phyloP scores from a whole-genome alignment of 2,329 filamentous ascomycete genomes.

The Pseudogymnoascus verrucosus region DNA sequence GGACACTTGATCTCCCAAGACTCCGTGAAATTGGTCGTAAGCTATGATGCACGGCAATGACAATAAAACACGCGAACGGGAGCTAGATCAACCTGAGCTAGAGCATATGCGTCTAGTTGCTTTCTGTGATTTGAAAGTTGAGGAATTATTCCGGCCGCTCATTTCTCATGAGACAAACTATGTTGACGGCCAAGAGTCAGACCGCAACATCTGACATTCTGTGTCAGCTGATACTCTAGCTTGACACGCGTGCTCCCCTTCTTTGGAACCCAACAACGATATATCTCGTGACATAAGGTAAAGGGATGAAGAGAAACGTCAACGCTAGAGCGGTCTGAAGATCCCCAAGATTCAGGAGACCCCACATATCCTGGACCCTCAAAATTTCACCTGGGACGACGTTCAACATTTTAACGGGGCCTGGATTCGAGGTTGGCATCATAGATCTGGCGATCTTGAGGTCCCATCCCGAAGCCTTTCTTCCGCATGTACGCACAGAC shows the following conservation, averaged over 20 bases:
- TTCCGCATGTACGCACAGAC: slow-evolving; percentile 3
- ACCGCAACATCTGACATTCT: not conserved
- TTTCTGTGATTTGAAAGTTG: slow-evolving; percentile 4
- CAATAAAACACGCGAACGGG: slow-evolving; percentile 7
- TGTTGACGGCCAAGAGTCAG: not conserved
- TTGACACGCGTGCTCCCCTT: not conserved
- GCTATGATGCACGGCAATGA: slow-evolving; percentile 5
- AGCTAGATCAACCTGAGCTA: not conserved
- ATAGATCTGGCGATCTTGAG: not conserved
- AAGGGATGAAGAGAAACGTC: not conserved
- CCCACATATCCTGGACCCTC: slow-evolving; percentile 4
- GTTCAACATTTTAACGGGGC: not conserved
- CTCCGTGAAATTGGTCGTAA: not conserved
- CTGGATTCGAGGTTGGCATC: slow-evolving; percentile 6
- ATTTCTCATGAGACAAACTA: slow-evolving; percentile 6
- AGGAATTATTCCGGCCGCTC: slow-evolving; percentile 3
- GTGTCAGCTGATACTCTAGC: slow-evolving; percentile 6
- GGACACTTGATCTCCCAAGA: not conserved
- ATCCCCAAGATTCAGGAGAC: slow-evolving; percentile 1
- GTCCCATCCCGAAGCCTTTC: not conserved
- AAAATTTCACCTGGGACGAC: not conserved
- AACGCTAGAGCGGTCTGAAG: slow-evolving; percentile 1
- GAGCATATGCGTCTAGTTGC: not conserved
- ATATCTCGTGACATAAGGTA: not conserved
- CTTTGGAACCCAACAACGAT: not conserved